Evolutionary conservation across 257 asterid species (phyloP).

Genomic region (Lithospermum erythrorhizon): DNA sequence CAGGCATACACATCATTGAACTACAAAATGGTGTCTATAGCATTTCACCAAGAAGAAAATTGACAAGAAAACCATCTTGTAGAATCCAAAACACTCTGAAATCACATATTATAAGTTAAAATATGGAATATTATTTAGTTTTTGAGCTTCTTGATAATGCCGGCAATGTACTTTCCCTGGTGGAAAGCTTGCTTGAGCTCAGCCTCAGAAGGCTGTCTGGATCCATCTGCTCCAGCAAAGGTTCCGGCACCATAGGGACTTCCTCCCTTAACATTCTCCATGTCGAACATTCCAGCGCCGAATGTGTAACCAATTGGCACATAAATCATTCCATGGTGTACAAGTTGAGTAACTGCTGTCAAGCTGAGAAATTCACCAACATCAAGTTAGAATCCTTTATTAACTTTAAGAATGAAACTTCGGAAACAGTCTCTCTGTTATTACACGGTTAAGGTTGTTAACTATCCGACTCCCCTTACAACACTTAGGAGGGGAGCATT

Average conservation of each 20-base stretch:
- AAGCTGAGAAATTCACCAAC: conserved; percentile 32
- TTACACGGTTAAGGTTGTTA: no score
- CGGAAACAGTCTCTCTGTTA: no score
- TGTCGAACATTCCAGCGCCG: conserved; percentile 58
- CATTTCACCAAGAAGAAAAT: no score
- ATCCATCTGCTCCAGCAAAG: conserved; percentile 44
- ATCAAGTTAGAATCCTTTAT: neutral
- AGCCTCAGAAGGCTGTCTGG: conserved; percentile 50
- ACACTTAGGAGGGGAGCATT: no score
- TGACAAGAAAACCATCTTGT: no score
- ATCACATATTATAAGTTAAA: no score
- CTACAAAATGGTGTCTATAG: no score
- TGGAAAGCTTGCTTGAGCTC: conserved; percentile 50
- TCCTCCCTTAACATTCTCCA: conserved; percentile 60
- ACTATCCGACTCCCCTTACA: no score
- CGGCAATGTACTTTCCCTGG: conserved; percentile 45
- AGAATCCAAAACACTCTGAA: no score
- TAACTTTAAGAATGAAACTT: no score
- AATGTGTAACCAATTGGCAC: conserved; percentile 60
- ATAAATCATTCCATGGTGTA: conserved; percentile 56
- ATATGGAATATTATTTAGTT: neutral
- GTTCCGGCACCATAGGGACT: conserved; percentile 64
- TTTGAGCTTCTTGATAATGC: conserved; percentile 44
- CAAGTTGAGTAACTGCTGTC: conserved; percentile 57
- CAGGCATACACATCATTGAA: no score